Evolutionary conservation across 2,329 filamentous ascomycete genomes (phyloP), one percentile per base, ranked within the genome.

Genomic region (Penicillium paneum): DNA sequence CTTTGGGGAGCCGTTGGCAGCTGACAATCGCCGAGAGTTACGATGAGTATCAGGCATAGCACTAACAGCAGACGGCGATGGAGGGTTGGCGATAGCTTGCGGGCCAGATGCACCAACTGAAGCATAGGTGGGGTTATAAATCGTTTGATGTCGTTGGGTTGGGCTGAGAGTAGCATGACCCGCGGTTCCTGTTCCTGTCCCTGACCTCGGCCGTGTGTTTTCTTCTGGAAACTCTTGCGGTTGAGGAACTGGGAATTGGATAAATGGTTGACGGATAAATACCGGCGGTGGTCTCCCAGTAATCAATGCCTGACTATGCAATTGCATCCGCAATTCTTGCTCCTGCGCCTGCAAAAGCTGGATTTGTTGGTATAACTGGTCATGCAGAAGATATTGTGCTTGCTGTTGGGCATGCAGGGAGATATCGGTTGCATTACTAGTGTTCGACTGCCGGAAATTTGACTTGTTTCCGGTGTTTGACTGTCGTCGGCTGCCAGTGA

Each of bases 391-490:
- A 57, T 76, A 75, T 57, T 78, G 76, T 10, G 77, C 76, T 55
- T 78, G 76, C 52, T 76, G 63, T 19, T 65, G 74, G 15, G 76
- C 75, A 49, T 77, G 74, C 51, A 75, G 62, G 44, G 71, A 72
- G 50, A 74, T 59, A 40, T 76, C 76, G 15, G 71, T 67, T 17
- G 71, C 62, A 56, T 64, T 68, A 36, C 64, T 64, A 40, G 66
- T 61, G 42, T 73, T 75, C 15, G 67, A 56, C 58, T 74, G 70
- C 32, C 75, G 74, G 52, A 71, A 68, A 50, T 68, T 72, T 21
- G 67, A 59, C 54, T 74, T 70, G 50, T 77, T 78, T 5, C 80
- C 78, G 31, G 81, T 80, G 67, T 82, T 84, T 2, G 83, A 86
- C 15, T 83, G 76, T 63, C 83, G 78, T 56, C 83, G 77, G 56